Evolutionary conservation across 1,284 basidiomycete species (phyloP).

Genomic region (Vanrija sp.): DNA sequence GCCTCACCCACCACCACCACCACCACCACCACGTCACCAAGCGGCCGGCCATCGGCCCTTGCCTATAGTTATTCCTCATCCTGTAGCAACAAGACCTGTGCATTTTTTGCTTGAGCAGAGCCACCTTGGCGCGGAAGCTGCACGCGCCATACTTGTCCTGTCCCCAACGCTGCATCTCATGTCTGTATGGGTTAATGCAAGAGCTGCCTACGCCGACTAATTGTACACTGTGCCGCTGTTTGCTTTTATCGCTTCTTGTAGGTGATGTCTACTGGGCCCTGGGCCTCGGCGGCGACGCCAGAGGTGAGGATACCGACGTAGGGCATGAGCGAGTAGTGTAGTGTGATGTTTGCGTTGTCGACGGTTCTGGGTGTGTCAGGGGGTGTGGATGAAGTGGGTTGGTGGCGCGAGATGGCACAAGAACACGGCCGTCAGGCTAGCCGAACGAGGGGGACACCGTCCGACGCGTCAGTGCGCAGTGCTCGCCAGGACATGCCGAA

Average conservation of each 20-base stretch:
- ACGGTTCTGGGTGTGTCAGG: constrained; percentile 28
- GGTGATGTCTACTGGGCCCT: constrained; percentile 25
- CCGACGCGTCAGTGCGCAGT: no score
- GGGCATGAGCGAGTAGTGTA: constrained; percentile 50
- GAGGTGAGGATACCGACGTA: constrained; percentile 48
- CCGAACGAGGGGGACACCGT: no score
- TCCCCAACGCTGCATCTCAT: background rate
- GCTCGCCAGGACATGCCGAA: no score
- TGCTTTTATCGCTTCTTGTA: constrained; percentile 15
- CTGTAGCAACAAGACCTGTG: constrained; percentile 1
- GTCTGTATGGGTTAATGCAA: background rate
- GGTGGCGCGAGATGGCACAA: no score
- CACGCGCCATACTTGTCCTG: background rate
- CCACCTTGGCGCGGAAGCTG: background rate
- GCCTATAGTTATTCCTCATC: background rate
- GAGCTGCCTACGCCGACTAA: background rate
- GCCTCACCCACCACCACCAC: background rate
- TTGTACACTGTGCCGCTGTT: background rate
- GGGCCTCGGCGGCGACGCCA: constrained; percentile 45
- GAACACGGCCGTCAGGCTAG: no score
- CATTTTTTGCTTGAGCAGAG: no score
- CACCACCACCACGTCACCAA: background rate
- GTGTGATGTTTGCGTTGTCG: constrained; percentile 42
- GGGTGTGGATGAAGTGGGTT: background rate
- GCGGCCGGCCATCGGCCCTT: background rate